phyloP scores from a whole-genome alignment of 257 asterid genomes.

The Nyctanthes arbortristis region DNA sequence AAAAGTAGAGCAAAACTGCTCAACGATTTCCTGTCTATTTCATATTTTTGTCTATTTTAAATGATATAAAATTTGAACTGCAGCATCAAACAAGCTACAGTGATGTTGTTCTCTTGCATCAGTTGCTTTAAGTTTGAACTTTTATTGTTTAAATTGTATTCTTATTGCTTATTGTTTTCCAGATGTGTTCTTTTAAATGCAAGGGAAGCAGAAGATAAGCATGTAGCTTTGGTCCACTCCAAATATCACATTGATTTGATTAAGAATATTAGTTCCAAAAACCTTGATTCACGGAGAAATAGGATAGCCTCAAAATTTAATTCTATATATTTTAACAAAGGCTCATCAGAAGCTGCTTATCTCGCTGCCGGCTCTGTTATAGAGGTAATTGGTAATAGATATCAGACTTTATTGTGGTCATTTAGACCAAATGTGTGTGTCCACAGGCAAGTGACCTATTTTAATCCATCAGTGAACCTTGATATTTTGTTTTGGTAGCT shows the following conservation, averaged over 20 bases:
- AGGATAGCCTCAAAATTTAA: conserved; percentile 50
- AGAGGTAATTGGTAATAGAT: conserved; percentile 52
- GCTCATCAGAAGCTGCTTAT: conserved; percentile 87
- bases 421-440: not conserved
- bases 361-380: conserved; percentile 93
- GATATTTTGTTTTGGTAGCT: too few relatives aligned
- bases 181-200: conserved; percentile 74
- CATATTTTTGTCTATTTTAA: too few relatives aligned
- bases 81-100: too few relatives aligned
- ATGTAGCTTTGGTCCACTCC: conserved; percentile 76
- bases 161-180: conserved; percentile 25
- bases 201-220: conserved; percentile 63
- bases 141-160: conserved; percentile 9
- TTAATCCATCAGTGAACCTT: not conserved
- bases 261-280: conserved; percentile 61
- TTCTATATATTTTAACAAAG: conserved; percentile 87
- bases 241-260: conserved; percentile 61
- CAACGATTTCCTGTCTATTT: too few relatives aligned
- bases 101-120: too few relatives aligned
- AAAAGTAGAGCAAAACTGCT: too few relatives aligned
- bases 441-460: conserved; percentile 3
- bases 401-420: conserved; percentile 2
- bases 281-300: conserved; percentile 40
- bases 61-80: too few relatives aligned
- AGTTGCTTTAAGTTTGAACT: not conserved